phyloP scores from a whole-genome alignment of 371 early-diverging fungal species.

The Circinella umbellata region DNA sequence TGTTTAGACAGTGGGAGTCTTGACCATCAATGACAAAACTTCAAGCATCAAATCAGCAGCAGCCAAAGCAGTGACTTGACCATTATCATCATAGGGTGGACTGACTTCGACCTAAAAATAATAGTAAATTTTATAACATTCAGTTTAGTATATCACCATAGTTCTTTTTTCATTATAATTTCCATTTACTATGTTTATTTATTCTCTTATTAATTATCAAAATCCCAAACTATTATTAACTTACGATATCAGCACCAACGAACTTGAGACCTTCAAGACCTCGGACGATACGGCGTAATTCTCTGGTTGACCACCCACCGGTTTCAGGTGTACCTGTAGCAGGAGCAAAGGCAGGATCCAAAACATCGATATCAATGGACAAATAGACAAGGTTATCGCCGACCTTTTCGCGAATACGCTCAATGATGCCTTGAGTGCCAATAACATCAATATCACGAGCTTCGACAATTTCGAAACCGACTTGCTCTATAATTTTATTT shows the following conservation, averaged over 20 bases:
- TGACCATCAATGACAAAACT: constrained; percentile 26
- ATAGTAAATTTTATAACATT: background rate
- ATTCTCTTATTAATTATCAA: no score
- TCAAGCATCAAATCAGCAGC: constrained; percentile 28
- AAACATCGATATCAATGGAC: constrained; percentile 42
- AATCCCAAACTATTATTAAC: background rate
- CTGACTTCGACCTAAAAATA: constrained; percentile 25
- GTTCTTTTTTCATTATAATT: no score
- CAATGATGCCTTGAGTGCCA: constrained; percentile 36
- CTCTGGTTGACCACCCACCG: constrained; percentile 34
- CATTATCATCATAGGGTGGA: constrained; percentile 35
- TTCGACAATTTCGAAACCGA: constrained; percentile 39
- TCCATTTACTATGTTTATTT: no score
- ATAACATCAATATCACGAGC: constrained; percentile 36
- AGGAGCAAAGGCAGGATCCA: constrained; percentile 43
- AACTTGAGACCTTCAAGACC: constrained; percentile 37
- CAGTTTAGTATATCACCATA: no score
- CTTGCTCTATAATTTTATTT: background rate
- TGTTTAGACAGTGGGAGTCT: constrained; percentile 12
- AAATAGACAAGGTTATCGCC: constrained; percentile 37
- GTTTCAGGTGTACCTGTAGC: constrained; percentile 41
- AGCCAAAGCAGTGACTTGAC: constrained; percentile 32
- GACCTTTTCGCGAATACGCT: constrained; percentile 30
- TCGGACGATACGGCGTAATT: constrained; percentile 30
- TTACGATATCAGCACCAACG: constrained; percentile 43